A percentile compares a stretch with the other conserved stretches of the same genome.
Evolutionary conservation across 306 rosid species (phyloP).

Genomic region (Sicyos edulis): DNA sequence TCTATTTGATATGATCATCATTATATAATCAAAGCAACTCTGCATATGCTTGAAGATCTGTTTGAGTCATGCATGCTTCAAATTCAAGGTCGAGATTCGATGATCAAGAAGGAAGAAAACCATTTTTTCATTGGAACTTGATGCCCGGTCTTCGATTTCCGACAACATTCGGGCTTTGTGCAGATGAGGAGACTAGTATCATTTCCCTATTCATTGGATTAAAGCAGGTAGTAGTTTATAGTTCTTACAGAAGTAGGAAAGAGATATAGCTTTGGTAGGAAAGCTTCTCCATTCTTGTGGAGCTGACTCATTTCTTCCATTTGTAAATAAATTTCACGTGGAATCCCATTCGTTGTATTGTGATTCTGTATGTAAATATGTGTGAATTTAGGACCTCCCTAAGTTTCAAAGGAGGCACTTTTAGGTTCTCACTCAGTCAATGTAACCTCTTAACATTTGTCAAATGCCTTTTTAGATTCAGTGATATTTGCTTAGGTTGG

Average conservation of each 20-base stretch:
- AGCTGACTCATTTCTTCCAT: neutral
- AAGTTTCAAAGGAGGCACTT: neutral
- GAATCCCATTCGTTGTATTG: slow-evolving; percentile 12
- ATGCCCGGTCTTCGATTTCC: neutral
- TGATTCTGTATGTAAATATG: slow-evolving; percentile 12
- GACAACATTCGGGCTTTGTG: neutral
- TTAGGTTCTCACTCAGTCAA: neutral
- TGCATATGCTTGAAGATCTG: slow-evolving; percentile 14
- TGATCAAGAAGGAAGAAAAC: neutral
- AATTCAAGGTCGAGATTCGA: neutral
- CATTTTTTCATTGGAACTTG: neutral
- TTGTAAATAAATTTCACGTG: slow-evolving; percentile 11
- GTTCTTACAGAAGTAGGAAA: slow-evolving; percentile 1
- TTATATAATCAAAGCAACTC: slow-evolving; percentile 7
- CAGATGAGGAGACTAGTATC: neutral
- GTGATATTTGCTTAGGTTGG: neutral
- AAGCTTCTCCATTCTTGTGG: slow-evolving; percentile 5
- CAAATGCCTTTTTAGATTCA: neutral
- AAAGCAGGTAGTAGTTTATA: neutral
- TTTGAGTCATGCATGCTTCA: neutral
- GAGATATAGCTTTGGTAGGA: slow-evolving; percentile 7
- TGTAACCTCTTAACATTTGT: neutral
- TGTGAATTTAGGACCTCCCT: slow-evolving; percentile 2
- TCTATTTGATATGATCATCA: neutral
- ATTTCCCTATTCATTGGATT: neutral